A percentile compares a stretch with the other conserved stretches of the same genome.
Conservation (phyloP, 2,329 filamentous ascomycete genomes). For the Herpotrichia juniperi region DNA sequence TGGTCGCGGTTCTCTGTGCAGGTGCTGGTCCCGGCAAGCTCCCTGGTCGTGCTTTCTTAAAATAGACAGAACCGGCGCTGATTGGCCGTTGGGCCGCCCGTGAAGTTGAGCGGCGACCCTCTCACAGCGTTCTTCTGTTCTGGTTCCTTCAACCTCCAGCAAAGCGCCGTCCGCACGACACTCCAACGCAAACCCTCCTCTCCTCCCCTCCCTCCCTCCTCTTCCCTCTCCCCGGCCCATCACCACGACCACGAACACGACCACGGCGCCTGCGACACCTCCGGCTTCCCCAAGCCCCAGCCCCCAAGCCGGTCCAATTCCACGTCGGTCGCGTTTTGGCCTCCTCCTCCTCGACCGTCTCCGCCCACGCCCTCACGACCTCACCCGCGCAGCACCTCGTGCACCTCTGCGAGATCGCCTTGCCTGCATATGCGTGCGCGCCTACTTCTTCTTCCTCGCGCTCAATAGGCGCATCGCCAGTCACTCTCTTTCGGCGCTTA, state of each 20-base stretch:
- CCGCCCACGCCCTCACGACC: slow-evolving; percentile 20
- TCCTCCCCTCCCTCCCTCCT: not conserved
- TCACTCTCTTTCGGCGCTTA: slow-evolving; percentile 50
- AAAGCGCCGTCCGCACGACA: slow-evolving; percentile 1
- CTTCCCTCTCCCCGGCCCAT: not conserved
- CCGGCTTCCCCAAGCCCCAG: not conserved
- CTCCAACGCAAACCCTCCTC: not conserved
- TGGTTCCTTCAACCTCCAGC: slow-evolving; percentile 1
- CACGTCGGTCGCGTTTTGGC: not conserved
- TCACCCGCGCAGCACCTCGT: not conserved
- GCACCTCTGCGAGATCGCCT: not conserved
- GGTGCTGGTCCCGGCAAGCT: not conserved
- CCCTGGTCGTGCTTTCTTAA: slow-evolving; percentile 1
- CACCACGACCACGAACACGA: too few species aligned
- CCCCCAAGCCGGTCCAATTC: not conserved
- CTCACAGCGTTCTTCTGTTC: not conserved
- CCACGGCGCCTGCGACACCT: not conserved
- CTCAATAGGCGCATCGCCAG: slow-evolving; percentile 42
- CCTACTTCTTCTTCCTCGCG: slow-evolving; percentile 25
- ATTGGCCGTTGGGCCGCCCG: not conserved
- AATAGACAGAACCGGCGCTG: not conserved
- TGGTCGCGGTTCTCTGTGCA: not conserved
- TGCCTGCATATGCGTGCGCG: slow-evolving; percentile 4
- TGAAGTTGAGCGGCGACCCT: not conserved
- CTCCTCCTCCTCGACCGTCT: not conserved